Evolutionary conservation across 805 yeast genomes (phyloP), one percentile per base, ranked within the genome.

Genomic region (Lachancea waltii): DNA sequence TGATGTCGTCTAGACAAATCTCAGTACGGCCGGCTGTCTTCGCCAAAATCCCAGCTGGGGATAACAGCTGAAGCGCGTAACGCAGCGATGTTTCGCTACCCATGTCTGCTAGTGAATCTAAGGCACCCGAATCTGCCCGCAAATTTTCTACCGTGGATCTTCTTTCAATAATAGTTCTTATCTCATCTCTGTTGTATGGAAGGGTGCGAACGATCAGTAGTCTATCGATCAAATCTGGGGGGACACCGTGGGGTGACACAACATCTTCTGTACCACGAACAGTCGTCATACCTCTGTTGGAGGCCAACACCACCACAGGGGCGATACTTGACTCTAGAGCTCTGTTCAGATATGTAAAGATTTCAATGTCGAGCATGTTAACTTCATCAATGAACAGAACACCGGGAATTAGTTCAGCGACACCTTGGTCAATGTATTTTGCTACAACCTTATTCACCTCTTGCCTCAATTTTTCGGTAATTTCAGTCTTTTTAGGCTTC

Each of bases 351-450:
- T 85, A 92, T 9, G 98, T 85, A 68, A 92, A 92, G 60, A 95
- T 85, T 70, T 92, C 99, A 46, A 92, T 81, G 60, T 92, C 98
- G 53, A 92, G 72, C 98, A 92, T 92, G 67, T 92, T 94, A 30
- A 89, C 97, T 68, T 92, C 99, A 65, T 92, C 99, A 51, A 92
- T 92, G 64, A 92, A 92, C 52, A 92, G 69, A 17, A 92, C 99
- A 54, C 99, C 99, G 1, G 99, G 99, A 42, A 92, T 85, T 34
- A 92, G 73, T 65, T 90, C 97, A 9, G 99, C 99, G 38, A 90
- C 85, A 44, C 98, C 98, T 67, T 92, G 97, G 63, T 90, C 96
- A 43, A 90, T 90, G 69, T 94, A 92, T 63, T 87, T 87, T 52
- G 85, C 81, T 25, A 90, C 97, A 32, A 92, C 96, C 66, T 86